Conservation (phyloP, 805 yeast genomes). For the Cyberlindnera lachancei region DNA sequence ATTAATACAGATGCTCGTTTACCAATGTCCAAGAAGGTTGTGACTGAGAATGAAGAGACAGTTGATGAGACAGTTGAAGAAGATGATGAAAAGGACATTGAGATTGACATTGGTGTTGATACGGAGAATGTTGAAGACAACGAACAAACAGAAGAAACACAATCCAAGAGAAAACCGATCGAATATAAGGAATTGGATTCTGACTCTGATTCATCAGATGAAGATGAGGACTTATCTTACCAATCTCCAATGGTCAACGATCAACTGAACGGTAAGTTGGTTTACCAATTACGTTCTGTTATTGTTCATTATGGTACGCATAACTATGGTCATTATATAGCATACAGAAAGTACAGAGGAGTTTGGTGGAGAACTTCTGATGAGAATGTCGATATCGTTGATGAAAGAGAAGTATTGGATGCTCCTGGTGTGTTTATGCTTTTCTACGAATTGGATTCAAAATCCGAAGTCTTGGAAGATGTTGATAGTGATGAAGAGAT, state of each 20-base stretch:
- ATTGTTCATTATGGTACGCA: slow-evolving; percentile 94
- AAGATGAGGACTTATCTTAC: slow-evolving; percentile 1
- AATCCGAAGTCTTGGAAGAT: slow-evolving; percentile 12
- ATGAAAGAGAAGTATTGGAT: slow-evolving; percentile 70
- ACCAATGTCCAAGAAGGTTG: slow-evolving; percentile 51
- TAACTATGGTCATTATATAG: slow-evolving; percentile 94
- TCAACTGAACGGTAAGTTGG: slow-evolving; percentile 33
- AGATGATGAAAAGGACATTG: slow-evolving; percentile 8
- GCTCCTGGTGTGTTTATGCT: slow-evolving; percentile 90
- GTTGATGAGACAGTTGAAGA: slow-evolving; percentile 7
- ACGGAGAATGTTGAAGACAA: background rate
- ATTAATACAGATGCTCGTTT: slow-evolving; percentile 75
- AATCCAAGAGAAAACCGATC: too few relatives aligned
- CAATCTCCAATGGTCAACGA: slow-evolving; percentile 6
- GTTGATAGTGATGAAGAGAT: slow-evolving; percentile 1
- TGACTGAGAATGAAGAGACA: slow-evolving; percentile 6
- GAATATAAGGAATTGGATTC: slow-evolving; percentile 1
- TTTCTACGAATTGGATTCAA: slow-evolving; percentile 63
- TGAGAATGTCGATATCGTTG: slow-evolving; percentile 73
- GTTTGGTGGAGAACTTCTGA: slow-evolving; percentile 96
- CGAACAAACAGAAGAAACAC: background rate
- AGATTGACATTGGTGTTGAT: background rate
- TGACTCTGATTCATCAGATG: background rate
- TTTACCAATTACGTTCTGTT: slow-evolving; percentile 73
- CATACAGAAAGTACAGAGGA: slow-evolving; percentile 73